Conservation (phyloP, 2,329 filamentous ascomycete genomes). For the Fusarium nanum region DNA sequence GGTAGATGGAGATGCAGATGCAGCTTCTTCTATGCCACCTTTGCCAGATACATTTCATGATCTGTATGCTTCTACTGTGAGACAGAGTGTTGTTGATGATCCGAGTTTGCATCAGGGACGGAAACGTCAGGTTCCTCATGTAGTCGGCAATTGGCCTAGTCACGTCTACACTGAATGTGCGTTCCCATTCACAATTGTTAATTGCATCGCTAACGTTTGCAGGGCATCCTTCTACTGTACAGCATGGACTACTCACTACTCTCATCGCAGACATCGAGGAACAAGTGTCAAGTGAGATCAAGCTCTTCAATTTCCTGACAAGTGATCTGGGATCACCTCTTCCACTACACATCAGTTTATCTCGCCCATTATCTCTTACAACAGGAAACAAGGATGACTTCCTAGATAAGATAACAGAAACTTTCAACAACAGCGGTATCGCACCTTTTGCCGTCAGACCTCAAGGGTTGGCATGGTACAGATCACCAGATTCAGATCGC, state of each 20-base stretch:
- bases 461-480: slow-evolving; percentile 60
- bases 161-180: slow-evolving; percentile 94
- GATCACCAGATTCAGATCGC: slow-evolving; percentile 69
- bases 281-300: slow-evolving; percentile 48
- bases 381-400: slow-evolving; percentile 80
- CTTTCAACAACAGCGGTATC: slow-evolving; percentile 50
- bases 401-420: slow-evolving; percentile 62
- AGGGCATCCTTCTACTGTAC: slow-evolving; percentile 66
- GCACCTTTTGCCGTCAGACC: slow-evolving; percentile 55
- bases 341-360: slow-evolving; percentile 92
- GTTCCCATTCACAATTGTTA: slow-evolving; percentile 48
- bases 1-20: slow-evolving; percentile 5
- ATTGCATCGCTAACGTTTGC: slow-evolving; percentile 7
- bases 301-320: slow-evolving; percentile 75
- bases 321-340: slow-evolving; percentile 82
- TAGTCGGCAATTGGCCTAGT: slow-evolving; percentile 90
- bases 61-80: slow-evolving; percentile 85
- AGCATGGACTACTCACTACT: slow-evolving; percentile 60
- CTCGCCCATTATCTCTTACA: slow-evolving; percentile 79
- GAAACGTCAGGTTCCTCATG: slow-evolving; percentile 83
- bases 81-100: slow-evolving; percentile 82
- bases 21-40: slow-evolving; percentile 67
- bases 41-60: slow-evolving; percentile 86
- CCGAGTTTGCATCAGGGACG: slow-evolving; percentile 87
- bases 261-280: slow-evolving; percentile 56